Percentiles rank a stretch among this genome's conserved stretches.
Conservation (phyloP, 495 filamentous ascomycete species). For the Xylaria longipes region DNA sequence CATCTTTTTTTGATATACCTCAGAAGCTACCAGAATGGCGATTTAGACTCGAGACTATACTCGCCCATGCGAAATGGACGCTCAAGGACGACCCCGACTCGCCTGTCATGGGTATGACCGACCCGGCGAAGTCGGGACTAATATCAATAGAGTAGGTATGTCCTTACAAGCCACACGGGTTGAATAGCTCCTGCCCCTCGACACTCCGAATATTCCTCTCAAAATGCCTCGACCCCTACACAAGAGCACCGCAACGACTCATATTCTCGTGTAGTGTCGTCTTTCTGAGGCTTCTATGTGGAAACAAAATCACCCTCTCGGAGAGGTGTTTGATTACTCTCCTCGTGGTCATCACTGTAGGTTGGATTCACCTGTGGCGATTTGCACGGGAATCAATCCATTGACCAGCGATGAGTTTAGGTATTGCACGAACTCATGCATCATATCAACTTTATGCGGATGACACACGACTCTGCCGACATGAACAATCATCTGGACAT, state of each 20-base stretch:
- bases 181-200: neutral
- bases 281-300: neutral
- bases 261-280: neutral
- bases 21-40: neutral
- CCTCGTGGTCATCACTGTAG: neutral
- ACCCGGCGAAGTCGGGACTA: neutral
- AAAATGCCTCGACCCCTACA: neutral
- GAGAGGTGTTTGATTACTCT: neutral
- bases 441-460: neutral
- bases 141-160: conserved; percentile 5
- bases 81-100: neutral
- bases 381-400: neutral
- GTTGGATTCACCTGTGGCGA: neutral
- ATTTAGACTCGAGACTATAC: neutral
- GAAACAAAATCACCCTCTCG: neutral
- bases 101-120: neutral
- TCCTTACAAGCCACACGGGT: neutral
- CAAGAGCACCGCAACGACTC: neutral
- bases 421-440: conserved; percentile 1
- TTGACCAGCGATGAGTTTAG: neutral
- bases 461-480: too few species aligned
- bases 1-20: neutral
- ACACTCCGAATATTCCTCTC: neutral
- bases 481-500: neutral
- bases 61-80: neutral